Evolutionary conservation across 73 alveolate genomes (phyloP).

Genomic region (Symbiodinium pilosum): DNA sequence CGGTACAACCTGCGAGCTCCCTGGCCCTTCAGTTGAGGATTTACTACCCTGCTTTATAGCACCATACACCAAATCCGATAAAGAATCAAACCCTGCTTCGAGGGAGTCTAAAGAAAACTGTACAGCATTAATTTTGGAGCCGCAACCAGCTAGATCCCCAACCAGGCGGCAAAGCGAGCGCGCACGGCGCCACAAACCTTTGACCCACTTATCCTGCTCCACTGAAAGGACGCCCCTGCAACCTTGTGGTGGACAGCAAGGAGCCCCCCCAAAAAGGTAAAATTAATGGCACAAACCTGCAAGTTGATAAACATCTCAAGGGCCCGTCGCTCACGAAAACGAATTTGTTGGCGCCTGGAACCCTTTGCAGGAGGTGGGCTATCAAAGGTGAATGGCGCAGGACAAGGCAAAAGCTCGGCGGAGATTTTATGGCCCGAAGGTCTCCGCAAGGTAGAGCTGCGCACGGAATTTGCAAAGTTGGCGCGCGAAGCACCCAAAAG

Average conservation of each 20-base stretch:
- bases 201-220: not conserved
- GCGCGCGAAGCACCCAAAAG: not conserved
- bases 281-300: constrained; percentile 3
- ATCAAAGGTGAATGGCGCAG: not conserved
- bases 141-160: not conserved
- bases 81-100: not conserved
- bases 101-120: not conserved
- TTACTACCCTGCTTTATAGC: not conserved
- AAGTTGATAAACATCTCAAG: not conserved
- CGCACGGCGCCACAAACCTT: not conserved
- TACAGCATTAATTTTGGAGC: not conserved
- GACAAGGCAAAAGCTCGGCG: constrained; percentile 24
- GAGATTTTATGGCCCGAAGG: not conserved
- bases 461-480: not conserved
- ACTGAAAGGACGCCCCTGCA: not conserved
- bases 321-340: not conserved
- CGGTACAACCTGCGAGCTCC: not conserved
- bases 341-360: not conserved
- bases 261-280: not conserved
- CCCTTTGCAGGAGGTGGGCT: not conserved
- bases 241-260: not conserved
- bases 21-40: not conserved
- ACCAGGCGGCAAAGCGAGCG: constrained; percentile 62
- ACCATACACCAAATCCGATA: not conserved
- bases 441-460: not conserved